phyloP scores from a whole-genome alignment of 169 alveolate genomes.

The Babesia ovis region DNA sequence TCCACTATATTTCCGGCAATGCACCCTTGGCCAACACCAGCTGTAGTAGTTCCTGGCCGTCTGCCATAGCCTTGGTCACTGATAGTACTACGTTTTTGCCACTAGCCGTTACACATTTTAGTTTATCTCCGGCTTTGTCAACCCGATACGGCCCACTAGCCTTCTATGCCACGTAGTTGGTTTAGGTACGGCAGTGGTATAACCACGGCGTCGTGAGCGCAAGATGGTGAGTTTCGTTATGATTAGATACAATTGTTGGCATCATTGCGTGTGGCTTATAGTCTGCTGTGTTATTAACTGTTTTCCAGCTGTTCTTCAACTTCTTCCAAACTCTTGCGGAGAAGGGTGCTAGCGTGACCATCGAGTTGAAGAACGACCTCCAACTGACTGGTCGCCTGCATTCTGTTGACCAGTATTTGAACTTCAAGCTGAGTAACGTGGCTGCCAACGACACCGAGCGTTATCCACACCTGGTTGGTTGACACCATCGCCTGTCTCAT shows the following conservation, averaged over 20 bases:
- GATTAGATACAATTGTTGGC: no score
- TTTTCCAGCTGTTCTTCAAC: slow-evolving; percentile 83
- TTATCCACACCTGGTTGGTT: slow-evolving; percentile 87
- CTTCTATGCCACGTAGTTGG: not conserved
- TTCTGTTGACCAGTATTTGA: slow-evolving; percentile 91
- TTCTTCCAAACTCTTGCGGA: slow-evolving; percentile 90
- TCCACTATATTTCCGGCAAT: no score
- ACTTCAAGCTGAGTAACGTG: slow-evolving; percentile 88
- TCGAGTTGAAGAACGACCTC: slow-evolving; percentile 92
- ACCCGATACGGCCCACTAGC: not conserved
- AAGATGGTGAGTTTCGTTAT: slow-evolving; percentile 23
- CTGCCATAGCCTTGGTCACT: no score
- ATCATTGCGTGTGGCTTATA: no score
- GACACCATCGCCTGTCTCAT: not conserved
- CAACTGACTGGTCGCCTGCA: slow-evolving; percentile 90
- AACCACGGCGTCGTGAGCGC: not conserved
- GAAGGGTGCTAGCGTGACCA: slow-evolving; percentile 87
- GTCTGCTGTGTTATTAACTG: no score
- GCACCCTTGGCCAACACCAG: no score
- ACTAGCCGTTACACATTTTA: not conserved
- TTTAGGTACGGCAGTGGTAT: not conserved
- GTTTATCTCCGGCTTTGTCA: not conserved
- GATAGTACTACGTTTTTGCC: no score
- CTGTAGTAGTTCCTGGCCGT: no score
- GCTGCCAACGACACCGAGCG: slow-evolving; percentile 88